Evolutionary conservation across 495 filamentous ascomycete species (phyloP).

Genomic region (Talaromyces adpressus): DNA sequence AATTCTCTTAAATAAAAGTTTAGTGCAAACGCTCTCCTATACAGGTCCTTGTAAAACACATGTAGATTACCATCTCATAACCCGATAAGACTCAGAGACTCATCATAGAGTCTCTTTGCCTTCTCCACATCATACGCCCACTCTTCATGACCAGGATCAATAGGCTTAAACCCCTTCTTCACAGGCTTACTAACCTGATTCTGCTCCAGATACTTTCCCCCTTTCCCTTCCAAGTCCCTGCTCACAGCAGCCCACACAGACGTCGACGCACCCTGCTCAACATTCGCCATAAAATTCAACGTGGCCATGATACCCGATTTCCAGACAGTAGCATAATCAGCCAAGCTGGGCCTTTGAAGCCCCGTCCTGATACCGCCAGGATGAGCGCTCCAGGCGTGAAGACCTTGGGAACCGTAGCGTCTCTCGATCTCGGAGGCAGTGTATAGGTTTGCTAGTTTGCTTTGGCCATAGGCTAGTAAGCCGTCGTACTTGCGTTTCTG

Average conservation of each 20-base stretch:
- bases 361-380: slow-evolving; percentile 30
- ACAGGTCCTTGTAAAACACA: too few relatives aligned
- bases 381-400: slow-evolving; percentile 33
- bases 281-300: slow-evolving; percentile 22
- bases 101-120: not conserved
- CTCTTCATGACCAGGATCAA: not conserved
- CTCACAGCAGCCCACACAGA: slow-evolving; percentile 35
- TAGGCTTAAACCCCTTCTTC: not conserved
- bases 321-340: slow-evolving; percentile 9
- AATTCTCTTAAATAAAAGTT: too few relatives aligned
- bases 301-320: slow-evolving; percentile 7
- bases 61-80: not conserved
- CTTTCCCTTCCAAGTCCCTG: slow-evolving; percentile 27
- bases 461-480: slow-evolving; percentile 27
- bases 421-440: slow-evolving; percentile 42
- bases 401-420: slow-evolving; percentile 27
- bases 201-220: slow-evolving; percentile 36
- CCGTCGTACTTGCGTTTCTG: slow-evolving; percentile 26
- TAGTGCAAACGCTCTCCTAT: too few relatives aligned
- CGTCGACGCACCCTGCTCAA: slow-evolving; percentile 33
- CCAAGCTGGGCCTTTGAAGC: slow-evolving; percentile 11
- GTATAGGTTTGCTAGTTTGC: slow-evolving; percentile 32
- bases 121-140: not conserved
- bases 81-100: not conserved
- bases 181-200: not conserved